These are phyloP conservation scores for Cryptococcus depauperatus DNA, from an alignment of 1,284 basidiomycete genomes.

Conservation along the genomic window DNA sequence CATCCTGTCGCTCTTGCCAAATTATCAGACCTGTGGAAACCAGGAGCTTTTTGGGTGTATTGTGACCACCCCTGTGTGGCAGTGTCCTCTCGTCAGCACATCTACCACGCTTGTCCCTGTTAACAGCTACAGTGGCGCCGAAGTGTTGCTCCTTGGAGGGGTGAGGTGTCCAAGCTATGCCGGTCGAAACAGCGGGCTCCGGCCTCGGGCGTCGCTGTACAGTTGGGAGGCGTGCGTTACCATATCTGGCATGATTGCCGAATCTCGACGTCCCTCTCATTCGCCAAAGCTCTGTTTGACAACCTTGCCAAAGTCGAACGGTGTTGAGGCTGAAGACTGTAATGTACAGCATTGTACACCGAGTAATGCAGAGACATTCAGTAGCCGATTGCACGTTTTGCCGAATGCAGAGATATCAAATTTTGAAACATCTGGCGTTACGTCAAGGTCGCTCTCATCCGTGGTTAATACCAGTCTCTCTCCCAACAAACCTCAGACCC, in stretches of 20 bases:
- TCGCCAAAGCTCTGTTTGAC: neutral
- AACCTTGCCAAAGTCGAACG: no score
- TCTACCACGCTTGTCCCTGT: neutral
- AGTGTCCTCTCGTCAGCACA: constrained; percentile 13
- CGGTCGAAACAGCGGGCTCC: neutral
- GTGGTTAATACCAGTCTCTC: no score
- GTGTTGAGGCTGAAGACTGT: no score
- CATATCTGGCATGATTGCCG: constrained; percentile 16
- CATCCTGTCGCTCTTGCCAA: constrained; percentile 24
- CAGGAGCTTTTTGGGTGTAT: constrained; percentile 20
- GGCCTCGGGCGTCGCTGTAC: constrained; percentile 22
- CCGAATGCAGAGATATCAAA: no score
- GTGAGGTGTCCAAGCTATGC: constrained; percentile 16
- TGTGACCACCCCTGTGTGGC: constrained; percentile 18
- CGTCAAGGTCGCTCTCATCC: no score
- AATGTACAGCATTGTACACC: no score
- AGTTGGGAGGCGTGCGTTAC: constrained; percentile 25
- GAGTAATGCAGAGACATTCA: no score
- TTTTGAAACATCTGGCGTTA: no score
- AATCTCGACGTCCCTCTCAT: constrained; percentile 2
- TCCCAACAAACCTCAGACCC: no score
- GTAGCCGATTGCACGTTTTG: no score
- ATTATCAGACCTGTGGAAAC: constrained; percentile 14
- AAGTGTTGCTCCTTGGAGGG: constrained; percentile 32
- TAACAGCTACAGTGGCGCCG: constrained; percentile 16